Evolutionary conservation across 257 asterid genomes (phyloP).

Genomic region (Henckelia pumila): DNA sequence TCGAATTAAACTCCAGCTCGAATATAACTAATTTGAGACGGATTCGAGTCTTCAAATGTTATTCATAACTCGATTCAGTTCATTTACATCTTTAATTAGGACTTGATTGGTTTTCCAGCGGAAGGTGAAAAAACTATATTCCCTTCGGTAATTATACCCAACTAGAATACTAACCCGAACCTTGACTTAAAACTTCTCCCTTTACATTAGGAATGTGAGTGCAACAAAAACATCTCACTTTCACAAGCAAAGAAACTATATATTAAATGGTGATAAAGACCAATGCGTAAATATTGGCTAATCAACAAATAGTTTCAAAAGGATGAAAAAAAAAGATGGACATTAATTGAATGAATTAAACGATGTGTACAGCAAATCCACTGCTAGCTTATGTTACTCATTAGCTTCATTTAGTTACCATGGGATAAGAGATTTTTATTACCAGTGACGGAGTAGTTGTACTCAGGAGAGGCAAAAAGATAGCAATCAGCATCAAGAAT

Average conservation of each 20-base stretch:
- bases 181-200: not conserved
- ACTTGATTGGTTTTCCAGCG: not conserved
- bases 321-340: too few species aligned
- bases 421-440: conserved; percentile 13
- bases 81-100: too few species aligned
- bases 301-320: too few species aligned
- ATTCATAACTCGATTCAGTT: too few species aligned
- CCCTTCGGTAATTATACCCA: not conserved
- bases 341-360: too few species aligned
- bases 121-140: not conserved
- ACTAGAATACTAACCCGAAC: not conserved
- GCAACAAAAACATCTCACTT: not conserved
- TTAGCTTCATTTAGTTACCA: not conserved
- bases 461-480: conserved; percentile 89
- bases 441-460: conserved; percentile 83
- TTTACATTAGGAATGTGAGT: not conserved
- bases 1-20: too few species aligned
- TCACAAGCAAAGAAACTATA: too few species aligned
- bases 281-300: too few species aligned
- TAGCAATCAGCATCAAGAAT: conserved; percentile 68
- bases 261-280: too few species aligned
- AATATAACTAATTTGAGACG: too few species aligned
- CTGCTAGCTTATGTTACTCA: not conserved
- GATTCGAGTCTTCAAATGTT: too few species aligned
- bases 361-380: not conserved